These are phyloP conservation scores for Monilinia aucupariae DNA, from an alignment of 2,329 filamentous ascomycete genomes.

Conservation along the genomic window DNA sequence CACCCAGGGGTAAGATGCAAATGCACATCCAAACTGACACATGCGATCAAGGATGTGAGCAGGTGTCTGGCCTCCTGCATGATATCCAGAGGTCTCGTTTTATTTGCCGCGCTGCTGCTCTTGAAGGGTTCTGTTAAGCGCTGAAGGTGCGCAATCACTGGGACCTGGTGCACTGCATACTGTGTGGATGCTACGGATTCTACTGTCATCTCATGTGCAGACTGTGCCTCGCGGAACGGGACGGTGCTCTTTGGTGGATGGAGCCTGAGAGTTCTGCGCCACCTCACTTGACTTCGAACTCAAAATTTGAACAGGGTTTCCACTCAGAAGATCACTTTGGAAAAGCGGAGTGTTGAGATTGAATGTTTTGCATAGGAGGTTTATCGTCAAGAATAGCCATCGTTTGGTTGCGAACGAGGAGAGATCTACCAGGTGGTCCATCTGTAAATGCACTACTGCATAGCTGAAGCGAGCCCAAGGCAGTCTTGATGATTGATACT, in stretches of 20 bases:
- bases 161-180: background rate
- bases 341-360: background rate
- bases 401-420: background rate
- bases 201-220: background rate
- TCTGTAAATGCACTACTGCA: background rate
- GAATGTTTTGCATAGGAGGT: background rate
- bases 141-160: slow-evolving; percentile 5
- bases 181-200: background rate
- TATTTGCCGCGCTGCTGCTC: slow-evolving; percentile 8
- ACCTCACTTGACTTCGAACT: background rate
- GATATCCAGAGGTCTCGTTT: background rate
- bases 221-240: slow-evolving; percentile 17
- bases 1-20: background rate
- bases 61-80: background rate
- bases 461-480: background rate
- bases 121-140: slow-evolving; percentile 5
- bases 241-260: slow-evolving; percentile 9
- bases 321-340: background rate
- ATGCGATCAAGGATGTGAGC: background rate
- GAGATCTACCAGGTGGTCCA: background rate
- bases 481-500: background rate
- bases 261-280: slow-evolving; percentile 3
- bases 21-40: background rate
- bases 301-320: background rate
- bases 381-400: background rate